These are phyloP conservation scores for Xylogone sp. DNA, from an alignment of 2,329 filamentous ascomycete species.

Conservation along the genomic window DNA sequence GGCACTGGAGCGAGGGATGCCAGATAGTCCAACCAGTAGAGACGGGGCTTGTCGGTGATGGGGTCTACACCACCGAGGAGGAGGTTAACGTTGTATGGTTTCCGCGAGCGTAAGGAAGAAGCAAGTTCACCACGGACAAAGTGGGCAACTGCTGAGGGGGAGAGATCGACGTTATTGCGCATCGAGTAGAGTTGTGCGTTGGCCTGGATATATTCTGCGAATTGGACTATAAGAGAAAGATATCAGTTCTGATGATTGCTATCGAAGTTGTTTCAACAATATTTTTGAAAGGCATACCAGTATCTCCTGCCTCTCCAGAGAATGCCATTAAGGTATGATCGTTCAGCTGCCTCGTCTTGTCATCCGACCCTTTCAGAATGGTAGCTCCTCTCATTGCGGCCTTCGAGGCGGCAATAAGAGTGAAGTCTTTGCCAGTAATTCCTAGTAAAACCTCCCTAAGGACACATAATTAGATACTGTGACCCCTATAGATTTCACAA, in stretches of 20 bases:
- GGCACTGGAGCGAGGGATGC: constrained; percentile 83
- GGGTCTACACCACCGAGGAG: constrained; percentile 91
- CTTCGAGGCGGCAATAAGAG: constrained; percentile 95
- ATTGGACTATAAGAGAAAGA: constrained; percentile 67
- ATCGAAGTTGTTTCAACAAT: not conserved
- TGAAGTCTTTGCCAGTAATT: constrained; percentile 99
- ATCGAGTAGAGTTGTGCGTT: constrained; percentile 98
- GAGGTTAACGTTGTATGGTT: constrained; percentile 95
- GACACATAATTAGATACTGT: constrained; percentile 25
- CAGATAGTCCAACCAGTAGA: constrained; percentile 98
- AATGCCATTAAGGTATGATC: constrained; percentile 93
- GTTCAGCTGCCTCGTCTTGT: constrained; percentile 93
- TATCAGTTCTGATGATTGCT: constrained; percentile 4
- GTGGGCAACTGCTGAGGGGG: constrained; percentile 81
- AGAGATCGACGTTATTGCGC: constrained; percentile 92
- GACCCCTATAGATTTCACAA: constrained; percentile 10
- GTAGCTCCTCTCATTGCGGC: constrained; percentile 97
- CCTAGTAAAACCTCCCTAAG: constrained; percentile 93
- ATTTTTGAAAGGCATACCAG: constrained; percentile 51
- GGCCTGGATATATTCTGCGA: constrained; percentile 98
- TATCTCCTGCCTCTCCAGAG: constrained; percentile 94
- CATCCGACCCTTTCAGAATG: constrained; percentile 89
- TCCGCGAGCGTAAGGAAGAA: constrained; percentile 81
- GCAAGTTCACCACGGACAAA: constrained; percentile 95
- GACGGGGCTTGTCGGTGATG: constrained; percentile 82